Percentiles rank a stretch among this genome's conserved stretches.
Evolutionary conservation across 371 early-diverging fungal species (phyloP).

Genomic region (Mortierella sp.): DNA sequence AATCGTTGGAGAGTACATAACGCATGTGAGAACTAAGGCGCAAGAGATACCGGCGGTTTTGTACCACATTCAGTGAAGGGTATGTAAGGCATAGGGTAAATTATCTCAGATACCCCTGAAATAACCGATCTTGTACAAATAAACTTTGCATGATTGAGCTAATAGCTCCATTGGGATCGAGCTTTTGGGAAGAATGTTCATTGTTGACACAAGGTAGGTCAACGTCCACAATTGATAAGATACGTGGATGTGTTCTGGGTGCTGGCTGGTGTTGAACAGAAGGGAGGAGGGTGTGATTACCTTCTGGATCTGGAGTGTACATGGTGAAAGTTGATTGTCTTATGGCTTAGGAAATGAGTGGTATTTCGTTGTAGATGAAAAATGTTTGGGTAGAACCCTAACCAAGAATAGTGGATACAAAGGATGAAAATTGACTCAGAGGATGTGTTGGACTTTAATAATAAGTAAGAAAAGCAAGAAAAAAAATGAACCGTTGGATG

Average conservation of each 20-base stretch:
- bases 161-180: no score
- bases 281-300: background rate
- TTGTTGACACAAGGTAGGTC: background rate
- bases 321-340: background rate
- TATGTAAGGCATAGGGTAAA: background rate
- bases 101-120: slow-evolving; percentile 3
- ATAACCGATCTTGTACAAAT: no score
- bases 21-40: background rate
- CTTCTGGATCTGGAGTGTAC: slow-evolving; percentile 38
- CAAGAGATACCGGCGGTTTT: background rate
- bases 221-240: background rate
- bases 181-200: background rate
- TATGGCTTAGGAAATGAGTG: background rate
- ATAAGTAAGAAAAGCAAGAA: background rate
- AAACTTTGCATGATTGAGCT: slow-evolving; percentile 2
- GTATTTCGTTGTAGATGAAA: background rate
- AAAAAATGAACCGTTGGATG: background rate
- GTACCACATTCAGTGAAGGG: background rate
- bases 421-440: background rate
- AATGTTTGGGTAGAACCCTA: no score
- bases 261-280: background rate
- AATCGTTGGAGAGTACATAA: background rate
- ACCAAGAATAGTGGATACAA: background rate
- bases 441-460: background rate
- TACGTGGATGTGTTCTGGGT: background rate